Conservation (phyloP, 169 alveolate genomes). For the Theileria parva region DNA sequence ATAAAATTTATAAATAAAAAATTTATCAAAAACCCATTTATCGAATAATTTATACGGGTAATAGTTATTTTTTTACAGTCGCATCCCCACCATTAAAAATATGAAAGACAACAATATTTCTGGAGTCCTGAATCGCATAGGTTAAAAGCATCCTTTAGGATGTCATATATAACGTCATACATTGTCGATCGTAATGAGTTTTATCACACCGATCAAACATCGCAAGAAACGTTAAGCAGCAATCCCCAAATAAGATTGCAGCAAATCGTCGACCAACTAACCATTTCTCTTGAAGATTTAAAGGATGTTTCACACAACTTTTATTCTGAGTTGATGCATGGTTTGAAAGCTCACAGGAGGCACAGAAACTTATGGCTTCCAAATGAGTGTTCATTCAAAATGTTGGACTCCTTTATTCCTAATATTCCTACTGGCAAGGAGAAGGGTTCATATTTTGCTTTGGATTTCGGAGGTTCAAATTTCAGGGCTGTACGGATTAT, state of each 20-base stretch:
- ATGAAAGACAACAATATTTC: background rate
- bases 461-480: slow-evolving; percentile 89
- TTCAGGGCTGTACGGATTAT: slow-evolving; percentile 83
- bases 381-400: slow-evolving; percentile 77
- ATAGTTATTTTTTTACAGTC: background rate
- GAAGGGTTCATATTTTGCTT: slow-evolving; percentile 84
- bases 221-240: slow-evolving; percentile 23
- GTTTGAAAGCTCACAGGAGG: slow-evolving; percentile 75
- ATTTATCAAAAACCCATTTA: background rate
- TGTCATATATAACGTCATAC: slow-evolving; percentile 33
- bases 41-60: background rate
- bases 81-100: background rate
- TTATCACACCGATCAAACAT: slow-evolving; percentile 26
- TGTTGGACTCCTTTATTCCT: slow-evolving; percentile 85
- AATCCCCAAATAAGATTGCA: slow-evolving; percentile 33
- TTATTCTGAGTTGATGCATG: slow-evolving; percentile 67
- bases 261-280: slow-evolving; percentile 48
- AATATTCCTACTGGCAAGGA: slow-evolving; percentile 84
- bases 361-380: slow-evolving; percentile 78
- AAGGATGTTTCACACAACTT: slow-evolving; percentile 51
- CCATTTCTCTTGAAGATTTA: slow-evolving; percentile 37
- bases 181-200: slow-evolving; percentile 42
- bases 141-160: background rate
- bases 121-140: too few species aligned
- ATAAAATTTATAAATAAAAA: background rate